Evolutionary conservation across 1,139 yeast species (phyloP).

Genomic region (Petasospora fabianii): DNA sequence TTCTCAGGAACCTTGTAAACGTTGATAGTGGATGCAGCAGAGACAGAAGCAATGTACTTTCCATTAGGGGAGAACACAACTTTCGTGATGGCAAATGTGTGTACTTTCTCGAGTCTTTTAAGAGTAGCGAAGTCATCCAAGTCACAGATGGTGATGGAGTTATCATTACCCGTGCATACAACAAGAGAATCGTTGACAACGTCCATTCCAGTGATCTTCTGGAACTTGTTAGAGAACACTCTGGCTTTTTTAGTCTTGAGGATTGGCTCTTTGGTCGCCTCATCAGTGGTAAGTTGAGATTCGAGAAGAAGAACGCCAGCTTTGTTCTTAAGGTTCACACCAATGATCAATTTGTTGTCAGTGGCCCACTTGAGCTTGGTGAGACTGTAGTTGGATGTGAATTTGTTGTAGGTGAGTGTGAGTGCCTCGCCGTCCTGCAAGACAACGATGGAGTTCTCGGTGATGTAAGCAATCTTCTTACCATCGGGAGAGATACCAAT

Average conservation of each 20-base stretch:
- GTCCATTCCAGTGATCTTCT: constrained; percentile 71
- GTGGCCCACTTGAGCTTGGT: constrained; percentile 60
- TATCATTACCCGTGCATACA: constrained; percentile 75
- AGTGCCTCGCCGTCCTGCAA: constrained; percentile 46
- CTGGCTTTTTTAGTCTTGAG: constrained; percentile 29
- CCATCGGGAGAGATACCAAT: constrained; percentile 47
- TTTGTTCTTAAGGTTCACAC: constrained; percentile 48
- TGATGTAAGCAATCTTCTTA: constrained; percentile 53
- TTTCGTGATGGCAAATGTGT: constrained; percentile 76
- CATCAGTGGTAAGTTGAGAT: constrained; percentile 16
- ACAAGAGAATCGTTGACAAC: constrained; percentile 47
- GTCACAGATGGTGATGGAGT: constrained; percentile 56
- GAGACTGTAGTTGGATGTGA: constrained; percentile 36
- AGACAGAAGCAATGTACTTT: constrained; percentile 64
- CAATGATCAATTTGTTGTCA: constrained; percentile 46
- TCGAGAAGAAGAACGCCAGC: constrained; percentile 37
- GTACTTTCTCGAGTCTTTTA: constrained; percentile 56
- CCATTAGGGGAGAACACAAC: constrained; percentile 72
- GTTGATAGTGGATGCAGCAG: constrained; percentile 75
- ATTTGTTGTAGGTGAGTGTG: constrained; percentile 34
- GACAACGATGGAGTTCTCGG: constrained; percentile 50
- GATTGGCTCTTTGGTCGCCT: constrained; percentile 6
- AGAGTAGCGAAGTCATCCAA: constrained; percentile 48
- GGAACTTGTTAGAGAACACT: constrained; percentile 47
- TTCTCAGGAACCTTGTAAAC: constrained; percentile 59